Percentiles rank a stretch among this genome's conserved stretches.
Conservation (phyloP, 306 rosid species). For the Abrus precatorius region DNA sequence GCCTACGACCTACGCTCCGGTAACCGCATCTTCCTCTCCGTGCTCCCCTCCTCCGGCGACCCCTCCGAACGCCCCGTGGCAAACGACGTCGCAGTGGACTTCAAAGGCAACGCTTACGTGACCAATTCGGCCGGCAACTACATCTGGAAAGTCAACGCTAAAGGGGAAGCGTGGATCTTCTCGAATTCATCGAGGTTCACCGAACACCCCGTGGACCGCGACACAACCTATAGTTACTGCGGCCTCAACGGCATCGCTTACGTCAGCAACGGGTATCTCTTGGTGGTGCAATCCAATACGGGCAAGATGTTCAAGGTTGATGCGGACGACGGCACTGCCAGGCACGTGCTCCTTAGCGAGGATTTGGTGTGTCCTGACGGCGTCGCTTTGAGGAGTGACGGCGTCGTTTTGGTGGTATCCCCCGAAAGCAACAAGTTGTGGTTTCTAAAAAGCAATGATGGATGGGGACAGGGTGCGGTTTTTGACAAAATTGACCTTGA, state of each 20-base stretch:
- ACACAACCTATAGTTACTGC: slow-evolving; percentile 47
- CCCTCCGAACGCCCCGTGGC: slow-evolving; percentile 49
- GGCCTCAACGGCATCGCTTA: slow-evolving; percentile 84
- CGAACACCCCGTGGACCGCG: slow-evolving; percentile 52
- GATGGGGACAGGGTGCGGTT: slow-evolving; percentile 69
- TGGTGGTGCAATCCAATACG: slow-evolving; percentile 85
- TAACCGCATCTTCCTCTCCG: slow-evolving; percentile 65
- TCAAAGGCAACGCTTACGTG: slow-evolving; percentile 82
- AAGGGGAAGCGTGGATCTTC: slow-evolving; percentile 71
- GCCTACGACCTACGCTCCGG: slow-evolving; percentile 76
- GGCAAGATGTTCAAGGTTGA: slow-evolving; percentile 84
- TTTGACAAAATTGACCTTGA: slow-evolving; percentile 76
- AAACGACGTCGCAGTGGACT: slow-evolving; percentile 77
- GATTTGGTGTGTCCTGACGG: slow-evolving; percentile 68
- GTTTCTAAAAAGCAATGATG: slow-evolving; percentile 75
- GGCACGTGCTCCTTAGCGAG: slow-evolving; percentile 58
- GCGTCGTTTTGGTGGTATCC: slow-evolving; percentile 81
- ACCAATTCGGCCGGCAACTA: slow-evolving; percentile 71
- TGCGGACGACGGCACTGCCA: slow-evolving; percentile 66
- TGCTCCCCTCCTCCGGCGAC: slow-evolving; percentile 52
- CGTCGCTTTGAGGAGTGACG: slow-evolving; percentile 64
- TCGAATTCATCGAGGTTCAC: slow-evolving; percentile 67
- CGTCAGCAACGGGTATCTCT: slow-evolving; percentile 73
- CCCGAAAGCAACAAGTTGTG: slow-evolving; percentile 48
- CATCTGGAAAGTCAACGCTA: slow-evolving; percentile 78